Conservation (phyloP, 176 grass and related monocot genomes). For the Olyra latifolia region DNA sequence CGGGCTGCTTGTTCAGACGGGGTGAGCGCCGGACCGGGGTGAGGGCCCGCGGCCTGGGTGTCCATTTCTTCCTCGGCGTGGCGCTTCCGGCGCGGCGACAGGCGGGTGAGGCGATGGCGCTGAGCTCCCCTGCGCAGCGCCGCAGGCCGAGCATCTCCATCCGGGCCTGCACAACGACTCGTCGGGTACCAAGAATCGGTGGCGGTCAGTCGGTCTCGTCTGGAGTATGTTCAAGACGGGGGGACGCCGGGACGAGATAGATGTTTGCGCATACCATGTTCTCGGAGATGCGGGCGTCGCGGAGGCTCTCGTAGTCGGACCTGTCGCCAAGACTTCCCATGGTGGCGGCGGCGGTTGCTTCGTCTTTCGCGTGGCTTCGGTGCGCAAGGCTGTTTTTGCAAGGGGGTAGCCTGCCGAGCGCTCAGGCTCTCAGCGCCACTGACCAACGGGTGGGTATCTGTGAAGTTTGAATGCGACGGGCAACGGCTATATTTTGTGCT, state of each 20-base stretch:
- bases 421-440: not conserved
- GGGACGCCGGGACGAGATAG: not conserved
- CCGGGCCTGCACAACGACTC: conserved; percentile 40
- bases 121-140: conserved; percentile 55
- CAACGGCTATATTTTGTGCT: not conserved
- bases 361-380: not conserved
- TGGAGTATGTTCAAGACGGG: not conserved
- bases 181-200: conserved; percentile 19
- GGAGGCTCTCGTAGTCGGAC: conserved; percentile 64
- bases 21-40: conserved; percentile 58
- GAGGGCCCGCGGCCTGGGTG: conserved; percentile 31
- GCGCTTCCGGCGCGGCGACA: conserved; percentile 25
- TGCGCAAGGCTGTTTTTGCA: not conserved
- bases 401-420: too few relatives aligned
- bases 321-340: conserved; percentile 49
- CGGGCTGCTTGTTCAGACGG: conserved; percentile 21
- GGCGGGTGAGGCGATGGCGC: conserved; percentile 40
- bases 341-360: not conserved
- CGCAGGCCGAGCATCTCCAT: conserved; percentile 79
- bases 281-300: conserved; percentile 73
- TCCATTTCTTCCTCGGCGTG: conserved; percentile 25
- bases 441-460: not conserved
- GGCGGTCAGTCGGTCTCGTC: not conserved
- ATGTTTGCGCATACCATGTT: conserved; percentile 51
- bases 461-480: conserved; percentile 16